Percentiles rank a stretch among this genome's conserved stretches.
Conservation (phyloP, 805 yeast species). For the Metschnikowia kofuensis region DNA sequence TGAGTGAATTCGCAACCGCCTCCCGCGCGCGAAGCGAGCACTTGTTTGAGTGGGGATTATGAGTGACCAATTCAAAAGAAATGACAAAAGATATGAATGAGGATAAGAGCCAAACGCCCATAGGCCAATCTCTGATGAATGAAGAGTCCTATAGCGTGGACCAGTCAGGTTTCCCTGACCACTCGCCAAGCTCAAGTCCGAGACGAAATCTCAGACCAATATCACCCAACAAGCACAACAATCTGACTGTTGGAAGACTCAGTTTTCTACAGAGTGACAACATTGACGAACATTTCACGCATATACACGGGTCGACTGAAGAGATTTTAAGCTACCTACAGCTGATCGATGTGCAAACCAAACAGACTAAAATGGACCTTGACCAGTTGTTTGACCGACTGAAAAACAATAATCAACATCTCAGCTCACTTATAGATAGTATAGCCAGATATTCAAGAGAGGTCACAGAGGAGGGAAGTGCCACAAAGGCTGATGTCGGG, state of each 20-base stretch:
- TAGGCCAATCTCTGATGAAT: no score
- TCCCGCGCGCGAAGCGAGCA: no score
- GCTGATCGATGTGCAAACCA: slow-evolving; percentile 30
- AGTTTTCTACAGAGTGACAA: slow-evolving; percentile 32
- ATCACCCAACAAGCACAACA: slow-evolving; percentile 25
- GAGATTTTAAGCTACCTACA: slow-evolving; percentile 28
- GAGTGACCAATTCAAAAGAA: no score
- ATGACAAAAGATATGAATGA: no score
- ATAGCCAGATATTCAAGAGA: slow-evolving; percentile 34
- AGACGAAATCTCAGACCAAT: slow-evolving; percentile 19
- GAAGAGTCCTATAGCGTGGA: not conserved
- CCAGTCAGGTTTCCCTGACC: not conserved
- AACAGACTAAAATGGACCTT: slow-evolving; percentile 35
- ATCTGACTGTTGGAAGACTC: slow-evolving; percentile 22
- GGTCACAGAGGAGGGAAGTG: slow-evolving; percentile 35
- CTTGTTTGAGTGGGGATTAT: no score
- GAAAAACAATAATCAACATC: slow-evolving; percentile 39
- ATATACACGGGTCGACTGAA: slow-evolving; percentile 26
- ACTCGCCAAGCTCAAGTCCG: slow-evolving; percentile 5
- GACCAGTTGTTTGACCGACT: slow-evolving; percentile 37
- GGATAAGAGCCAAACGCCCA: not conserved
- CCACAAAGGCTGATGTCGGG: slow-evolving; percentile 30
- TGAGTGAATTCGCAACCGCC: no score
- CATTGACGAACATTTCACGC: slow-evolving; percentile 33
- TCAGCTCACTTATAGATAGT: slow-evolving; percentile 33